Evolutionary conservation across 164 flowering plant genomes (phyloP), one percentile per base, ranked within the genome.

Genomic region (Akebia trifoliata): DNA sequence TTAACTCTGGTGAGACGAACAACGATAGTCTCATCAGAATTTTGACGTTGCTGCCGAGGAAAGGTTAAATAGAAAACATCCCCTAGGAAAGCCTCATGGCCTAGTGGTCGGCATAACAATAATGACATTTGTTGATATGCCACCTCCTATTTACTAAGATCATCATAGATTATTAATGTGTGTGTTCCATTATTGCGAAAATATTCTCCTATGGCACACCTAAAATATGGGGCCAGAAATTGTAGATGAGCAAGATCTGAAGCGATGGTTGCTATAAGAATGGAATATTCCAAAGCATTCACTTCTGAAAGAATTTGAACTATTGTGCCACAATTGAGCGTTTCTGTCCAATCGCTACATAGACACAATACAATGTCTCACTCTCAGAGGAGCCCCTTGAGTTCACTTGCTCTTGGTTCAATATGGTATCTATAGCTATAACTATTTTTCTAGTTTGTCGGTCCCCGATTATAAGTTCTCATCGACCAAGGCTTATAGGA

Each of bases 401-500:
- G 40, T 37, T 37, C 40, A 37, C 11, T 37, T 37, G 40, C 40
- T 37, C 11, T 37, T 37, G 40, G 40, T 37, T 37, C n/a, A n/a
- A n/a, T n/a, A n/a, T n/a, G n/a, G n/a, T n/a, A n/a, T n/a, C n/a
- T n/a, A 35, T 59, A 45, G 54, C 45, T 1, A 59, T 48, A 32
- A 28, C 43, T 37, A 25, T 63, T 56, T 63, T 63, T 56, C 50
- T 34, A 2, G 20, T 62, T 56, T 56, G 61, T 56, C 47, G 36
- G 48, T 63, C 61, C 67, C 50, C 48, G 36, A 37, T 46, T 44
- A 56, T 49, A 32, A 56, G 53, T 63, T 63, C 61, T 46, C 56
- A 30, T 49, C 59, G 64, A 52, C 49, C 54, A 52, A 54, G 14
- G 17, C 47, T 38, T 47, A 60, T 55, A 48, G 38, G 65, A 60